phyloP scores from a whole-genome alignment of 2,329 filamentous ascomycete genomes.

The Pseudomassariella vexata region DNA sequence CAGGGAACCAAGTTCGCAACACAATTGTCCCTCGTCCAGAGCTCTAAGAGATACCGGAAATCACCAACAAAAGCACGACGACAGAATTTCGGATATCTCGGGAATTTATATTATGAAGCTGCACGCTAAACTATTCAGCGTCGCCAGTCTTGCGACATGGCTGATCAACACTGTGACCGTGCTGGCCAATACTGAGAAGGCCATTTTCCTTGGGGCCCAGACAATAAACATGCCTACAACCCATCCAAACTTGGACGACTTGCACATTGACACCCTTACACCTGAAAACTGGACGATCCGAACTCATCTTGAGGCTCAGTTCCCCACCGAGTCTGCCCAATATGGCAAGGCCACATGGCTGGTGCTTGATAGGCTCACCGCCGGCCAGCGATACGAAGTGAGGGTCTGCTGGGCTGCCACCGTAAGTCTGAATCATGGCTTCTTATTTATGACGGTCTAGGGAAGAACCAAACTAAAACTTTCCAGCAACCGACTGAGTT shows the following conservation, averaged over 20 bases:
- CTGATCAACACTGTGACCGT: constrained; percentile 15
- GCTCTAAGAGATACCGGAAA: no score
- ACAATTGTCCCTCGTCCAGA: no score
- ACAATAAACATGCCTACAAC: constrained; percentile 48
- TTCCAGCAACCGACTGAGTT: constrained; percentile 86
- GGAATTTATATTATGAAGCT: background rate
- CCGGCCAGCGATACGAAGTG: constrained; percentile 78
- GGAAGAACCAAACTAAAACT: no score
- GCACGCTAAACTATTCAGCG: background rate
- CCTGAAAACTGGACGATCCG: constrained; percentile 51
- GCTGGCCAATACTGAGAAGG: constrained; percentile 81
- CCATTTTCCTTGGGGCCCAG: constrained; percentile 73
- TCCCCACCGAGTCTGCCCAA: constrained; percentile 50
- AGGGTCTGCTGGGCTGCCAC: constrained; percentile 91
- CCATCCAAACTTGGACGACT: constrained; percentile 50
- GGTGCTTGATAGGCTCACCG: constrained; percentile 63
- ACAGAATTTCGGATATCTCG: no score
- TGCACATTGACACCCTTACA: constrained; percentile 61
- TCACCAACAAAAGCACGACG: no score
- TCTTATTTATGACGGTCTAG: constrained; percentile 6
- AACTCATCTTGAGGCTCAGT: constrained; percentile 60
- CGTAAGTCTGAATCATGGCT: constrained; percentile 46
- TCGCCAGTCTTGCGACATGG: constrained; percentile 12
- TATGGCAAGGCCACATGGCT: constrained; percentile 70
- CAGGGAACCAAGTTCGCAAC: no score